Conservation (phyloP, 176 grass and related monocot genomes). For the Triticum dicoccoides region DNA sequence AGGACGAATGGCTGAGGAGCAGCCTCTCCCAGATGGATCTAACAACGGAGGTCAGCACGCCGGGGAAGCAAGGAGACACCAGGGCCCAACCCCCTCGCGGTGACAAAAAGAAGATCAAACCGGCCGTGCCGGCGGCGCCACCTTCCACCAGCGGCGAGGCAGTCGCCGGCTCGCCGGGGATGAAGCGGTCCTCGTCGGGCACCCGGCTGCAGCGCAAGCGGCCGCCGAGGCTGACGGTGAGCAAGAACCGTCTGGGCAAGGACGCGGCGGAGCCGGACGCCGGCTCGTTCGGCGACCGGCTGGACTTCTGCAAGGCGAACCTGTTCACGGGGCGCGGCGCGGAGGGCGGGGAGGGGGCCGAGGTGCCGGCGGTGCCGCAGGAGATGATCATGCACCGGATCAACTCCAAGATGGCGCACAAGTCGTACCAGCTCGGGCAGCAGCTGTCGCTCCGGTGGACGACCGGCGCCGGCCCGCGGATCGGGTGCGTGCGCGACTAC, state of each 20-base stretch:
- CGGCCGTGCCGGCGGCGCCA: neutral
- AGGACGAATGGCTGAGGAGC: slow-evolving; percentile 36
- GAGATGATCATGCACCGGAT: slow-evolving; percentile 81
- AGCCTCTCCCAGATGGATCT: slow-evolving; percentile 29
- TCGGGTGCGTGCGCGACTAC: slow-evolving; percentile 86
- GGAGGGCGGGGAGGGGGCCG: slow-evolving; percentile 17
- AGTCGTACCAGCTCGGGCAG: slow-evolving; percentile 85
- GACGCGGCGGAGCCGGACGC: slow-evolving; percentile 27
- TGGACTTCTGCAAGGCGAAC: slow-evolving; percentile 58
- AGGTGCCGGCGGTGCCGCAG: slow-evolving; percentile 43
- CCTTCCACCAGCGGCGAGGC: neutral
- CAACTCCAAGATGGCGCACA: slow-evolving; percentile 68
- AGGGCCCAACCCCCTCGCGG: neutral
- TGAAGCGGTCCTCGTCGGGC: slow-evolving; percentile 46
- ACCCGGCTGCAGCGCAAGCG: slow-evolving; percentile 42
- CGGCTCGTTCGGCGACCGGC: slow-evolving; percentile 30
- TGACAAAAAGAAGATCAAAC: neutral
- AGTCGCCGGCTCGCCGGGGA: neutral
- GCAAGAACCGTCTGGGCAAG: slow-evolving; percentile 10
- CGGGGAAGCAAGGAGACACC: slow-evolving; percentile 23
- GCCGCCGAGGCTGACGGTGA: slow-evolving; percentile 34
- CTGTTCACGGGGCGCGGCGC: slow-evolving; percentile 33
- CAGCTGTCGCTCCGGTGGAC: slow-evolving; percentile 84
- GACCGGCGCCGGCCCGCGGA: slow-evolving; percentile 68
- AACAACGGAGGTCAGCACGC: neutral